Evolutionary conservation across 768 basidiomycete species (phyloP).

Genomic region (Suillus clintonianus): DNA sequence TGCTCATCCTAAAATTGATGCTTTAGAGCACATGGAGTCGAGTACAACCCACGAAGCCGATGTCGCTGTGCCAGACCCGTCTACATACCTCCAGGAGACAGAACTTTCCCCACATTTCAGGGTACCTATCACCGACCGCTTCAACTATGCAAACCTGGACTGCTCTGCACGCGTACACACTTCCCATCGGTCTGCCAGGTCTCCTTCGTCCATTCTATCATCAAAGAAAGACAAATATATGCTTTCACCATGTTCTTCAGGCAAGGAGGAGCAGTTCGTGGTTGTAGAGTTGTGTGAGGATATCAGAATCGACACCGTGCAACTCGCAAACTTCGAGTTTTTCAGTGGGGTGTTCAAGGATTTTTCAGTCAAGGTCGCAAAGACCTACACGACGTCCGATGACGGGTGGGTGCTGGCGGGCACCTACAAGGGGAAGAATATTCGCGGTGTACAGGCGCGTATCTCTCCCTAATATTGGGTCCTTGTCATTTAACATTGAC

Average conservation of each 20-base stretch:
- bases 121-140: slow-evolving; percentile 80
- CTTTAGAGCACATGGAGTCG: slow-evolving; percentile 2
- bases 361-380: slow-evolving; percentile 83
- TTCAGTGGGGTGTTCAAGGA: slow-evolving; percentile 97
- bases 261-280: slow-evolving; percentile 63
- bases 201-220: slow-evolving; percentile 79
- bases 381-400: slow-evolving; percentile 65
- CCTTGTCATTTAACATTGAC: not conserved
- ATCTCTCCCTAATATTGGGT: not conserved
- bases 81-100: slow-evolving; percentile 16
- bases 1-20: slow-evolving; percentile 7
- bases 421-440: slow-evolving; percentile 82
- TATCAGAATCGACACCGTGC: slow-evolving; percentile 93
- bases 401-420: slow-evolving; percentile 76
- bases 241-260: slow-evolving; percentile 85
- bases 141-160: slow-evolving; percentile 92
- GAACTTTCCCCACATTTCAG: slow-evolving; percentile 60
- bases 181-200: slow-evolving; percentile 80
- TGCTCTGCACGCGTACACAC: slow-evolving; percentile 92
- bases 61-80: slow-evolving; percentile 15
- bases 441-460: slow-evolving; percentile 86
- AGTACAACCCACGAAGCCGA: slow-evolving; percentile 10
- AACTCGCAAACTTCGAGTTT: slow-evolving; percentile 96
- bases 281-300: slow-evolving; percentile 98
- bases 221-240: slow-evolving; percentile 94